Evolutionary conservation across 2,329 filamentous ascomycete species (phyloP), one percentile per base, ranked within the genome.

Genomic region (Epichloe sp.): DNA sequence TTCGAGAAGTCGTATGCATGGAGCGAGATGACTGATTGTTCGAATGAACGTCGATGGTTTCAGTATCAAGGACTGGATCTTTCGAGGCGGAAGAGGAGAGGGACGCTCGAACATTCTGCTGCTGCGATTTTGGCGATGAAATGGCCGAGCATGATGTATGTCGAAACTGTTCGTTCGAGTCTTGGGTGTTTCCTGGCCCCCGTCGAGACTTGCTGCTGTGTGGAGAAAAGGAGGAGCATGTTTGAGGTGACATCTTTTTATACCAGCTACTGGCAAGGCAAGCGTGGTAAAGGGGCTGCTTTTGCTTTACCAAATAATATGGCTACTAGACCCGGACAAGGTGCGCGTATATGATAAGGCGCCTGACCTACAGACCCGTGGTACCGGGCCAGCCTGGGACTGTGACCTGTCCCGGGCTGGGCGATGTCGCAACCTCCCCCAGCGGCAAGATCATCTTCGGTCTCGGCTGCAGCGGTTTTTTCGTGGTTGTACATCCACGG

Each of bases 321-420:
- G 3, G 26, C 26, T 46, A 45, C 42, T 50, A 46, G 48, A 50
- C 48, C 48, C 42, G 36, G 23, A 50, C 36, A 42, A 50, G 43
- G 48, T 50, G 42, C 41, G 43, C 36, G 19, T 31, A 41, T 40
- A 4, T 45, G 11, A 45, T 6, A 5, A 45, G 43, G 36, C 43
- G 43, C 48, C 42, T 50, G 48, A 49, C 48, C 48, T 49, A 49
- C 48, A 49, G 48, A 49, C 48, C 48, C 48, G 41, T 37, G 48
- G 48, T 44, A 44, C 48, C 48, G 41, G 48, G 40, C 37, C 47
- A 40, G 44, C 40, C 41, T 26, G 14, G 48, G 41, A 49, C 48
- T 49, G 40, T 49, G 48, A 49, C 48, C 48, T 49, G 48, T 38
- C 48, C 48, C 19, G 21, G 41, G 19, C 48, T 49, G 41, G 41